Evolutionary conservation across 2,329 filamentous ascomycete genomes (phyloP).

Genomic region (Aspergillus sergii): DNA sequence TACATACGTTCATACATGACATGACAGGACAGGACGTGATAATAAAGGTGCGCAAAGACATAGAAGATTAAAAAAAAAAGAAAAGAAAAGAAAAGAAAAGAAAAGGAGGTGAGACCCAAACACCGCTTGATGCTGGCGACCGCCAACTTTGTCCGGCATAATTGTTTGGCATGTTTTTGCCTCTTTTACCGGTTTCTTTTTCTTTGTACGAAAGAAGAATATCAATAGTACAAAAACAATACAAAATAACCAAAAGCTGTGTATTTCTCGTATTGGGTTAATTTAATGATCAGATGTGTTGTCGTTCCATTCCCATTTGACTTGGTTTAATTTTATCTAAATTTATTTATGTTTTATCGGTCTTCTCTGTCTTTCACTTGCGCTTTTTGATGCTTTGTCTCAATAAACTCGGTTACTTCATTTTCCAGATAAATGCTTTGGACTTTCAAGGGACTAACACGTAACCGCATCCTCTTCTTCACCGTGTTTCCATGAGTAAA

Average conservation of each 20-base stretch:
- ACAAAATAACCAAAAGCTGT: background rate
- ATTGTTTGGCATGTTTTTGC: background rate
- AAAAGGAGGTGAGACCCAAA: constrained; percentile 12
- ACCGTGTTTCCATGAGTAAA: background rate
- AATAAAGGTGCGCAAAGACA: background rate
- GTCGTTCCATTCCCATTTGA: too few relatives aligned
- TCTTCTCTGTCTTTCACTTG: background rate
- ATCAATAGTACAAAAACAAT: background rate
- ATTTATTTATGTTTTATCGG: background rate
- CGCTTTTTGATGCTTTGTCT: background rate
- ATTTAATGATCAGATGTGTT: too few relatives aligned
- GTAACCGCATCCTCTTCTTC: background rate
- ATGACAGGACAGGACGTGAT: background rate
- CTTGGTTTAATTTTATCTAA: background rate
- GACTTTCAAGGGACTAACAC: background rate
- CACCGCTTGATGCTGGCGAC: constrained; percentile 9
- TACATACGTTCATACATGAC: background rate
- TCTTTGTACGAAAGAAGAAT: background rate
- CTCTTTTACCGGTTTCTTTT: background rate
- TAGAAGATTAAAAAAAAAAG: too few relatives aligned
- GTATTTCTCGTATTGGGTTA: too few relatives aligned
- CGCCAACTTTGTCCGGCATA: constrained; percentile 7
- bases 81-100: background rate
- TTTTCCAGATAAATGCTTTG: background rate
- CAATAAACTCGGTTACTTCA: background rate